Evolutionary conservation across 192 early-diverging fungal genomes (phyloP), one percentile per base, ranked within the genome.

Genomic region (Spizellomyces sp.): DNA sequence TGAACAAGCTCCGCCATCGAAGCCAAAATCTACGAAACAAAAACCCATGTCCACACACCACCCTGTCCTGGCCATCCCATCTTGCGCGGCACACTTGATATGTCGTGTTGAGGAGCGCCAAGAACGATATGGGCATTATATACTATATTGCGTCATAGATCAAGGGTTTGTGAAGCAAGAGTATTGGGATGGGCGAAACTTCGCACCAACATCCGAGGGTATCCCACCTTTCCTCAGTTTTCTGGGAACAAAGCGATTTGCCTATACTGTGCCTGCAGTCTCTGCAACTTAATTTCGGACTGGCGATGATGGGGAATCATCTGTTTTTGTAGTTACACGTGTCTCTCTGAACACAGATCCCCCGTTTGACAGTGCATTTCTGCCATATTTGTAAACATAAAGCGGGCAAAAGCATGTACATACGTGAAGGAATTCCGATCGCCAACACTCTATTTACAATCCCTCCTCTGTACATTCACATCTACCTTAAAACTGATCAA

Each of bases 151-250:
- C 57, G 21, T 45, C 2, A 78, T 78, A 44, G 56, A 47, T 2
- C 45, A 42, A 36, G 79, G 44, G 22, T 78, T 43, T 43, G 71
- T 58, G 5, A 46, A 67, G 44, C 4, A 17, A 9, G 50, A 27
- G 44, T 71, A 71, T 41, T 81, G 79, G 79, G 62, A 81, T 67
- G 79, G 79, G 0, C 41, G 62, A 19, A 75, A 75, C 36, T 75
- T 81, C 63, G 76, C 46, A 15, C 46, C 66, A 5, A 61, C 14
- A 4, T 46, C 56, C 14, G 64, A 58, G 48, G 64, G 15, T n/a
- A 55, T 46, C 4, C 65, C 64, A 9, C 62, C 75, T 4, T 67
- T 63, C 12, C 62, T 80, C 36, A 64, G 22, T 22, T 80, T 80
- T 66, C 55, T 80, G 43, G 79, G 79, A 21, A 70, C 71, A 5